A percentile compares a stretch with the other conserved stretches of the same genome.
Conservation (phyloP, 2,329 filamentous ascomycete species). For the Xylaria sp. region DNA sequence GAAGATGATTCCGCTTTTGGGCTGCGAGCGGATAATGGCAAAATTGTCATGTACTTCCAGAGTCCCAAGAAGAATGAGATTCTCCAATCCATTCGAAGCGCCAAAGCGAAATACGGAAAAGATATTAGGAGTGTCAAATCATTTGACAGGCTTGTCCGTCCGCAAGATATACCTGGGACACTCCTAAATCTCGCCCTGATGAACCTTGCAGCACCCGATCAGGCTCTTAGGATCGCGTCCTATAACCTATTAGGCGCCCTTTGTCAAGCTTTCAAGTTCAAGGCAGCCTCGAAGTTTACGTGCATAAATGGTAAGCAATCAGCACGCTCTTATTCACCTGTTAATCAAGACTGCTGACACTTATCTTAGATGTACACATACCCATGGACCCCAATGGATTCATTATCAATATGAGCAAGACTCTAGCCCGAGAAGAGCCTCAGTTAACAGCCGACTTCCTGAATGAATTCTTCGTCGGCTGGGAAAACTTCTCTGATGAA, state of each 20-base stretch:
- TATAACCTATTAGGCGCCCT: slow-evolving; percentile 72
- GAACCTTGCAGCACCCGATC: slow-evolving; percentile 68
- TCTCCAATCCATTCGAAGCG: slow-evolving; percentile 65
- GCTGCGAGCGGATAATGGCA: slow-evolving; percentile 70
- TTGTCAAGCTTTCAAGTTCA: slow-evolving; percentile 71
- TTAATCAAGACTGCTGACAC: slow-evolving; percentile 20
- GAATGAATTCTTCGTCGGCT: slow-evolving; percentile 75
- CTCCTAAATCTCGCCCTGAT: slow-evolving; percentile 70
- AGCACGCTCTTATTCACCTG: not conserved
- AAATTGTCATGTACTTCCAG: slow-evolving; percentile 74
- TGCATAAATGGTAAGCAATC: slow-evolving; percentile 61
- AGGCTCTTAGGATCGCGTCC: slow-evolving; percentile 64
- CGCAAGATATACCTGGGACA: slow-evolving; percentile 73
- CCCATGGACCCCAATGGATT: slow-evolving; percentile 68
- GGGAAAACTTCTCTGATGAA: slow-evolving; percentile 71
- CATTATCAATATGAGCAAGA: slow-evolving; percentile 69
- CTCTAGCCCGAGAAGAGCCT: slow-evolving; percentile 66
- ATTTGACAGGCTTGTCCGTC: slow-evolving; percentile 68
- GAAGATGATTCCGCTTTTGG: slow-evolving; percentile 73
- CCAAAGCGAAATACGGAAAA: slow-evolving; percentile 69
- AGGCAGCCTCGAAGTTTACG: slow-evolving; percentile 64
- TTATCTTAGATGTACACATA: slow-evolving; percentile 61
- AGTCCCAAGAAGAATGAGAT: slow-evolving; percentile 69
- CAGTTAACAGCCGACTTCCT: slow-evolving; percentile 72
- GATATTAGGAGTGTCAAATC: slow-evolving; percentile 65